phyloP scores from a whole-genome alignment of 2,329 filamentous ascomycete genomes.

The Scedosporium apiospermum region DNA sequence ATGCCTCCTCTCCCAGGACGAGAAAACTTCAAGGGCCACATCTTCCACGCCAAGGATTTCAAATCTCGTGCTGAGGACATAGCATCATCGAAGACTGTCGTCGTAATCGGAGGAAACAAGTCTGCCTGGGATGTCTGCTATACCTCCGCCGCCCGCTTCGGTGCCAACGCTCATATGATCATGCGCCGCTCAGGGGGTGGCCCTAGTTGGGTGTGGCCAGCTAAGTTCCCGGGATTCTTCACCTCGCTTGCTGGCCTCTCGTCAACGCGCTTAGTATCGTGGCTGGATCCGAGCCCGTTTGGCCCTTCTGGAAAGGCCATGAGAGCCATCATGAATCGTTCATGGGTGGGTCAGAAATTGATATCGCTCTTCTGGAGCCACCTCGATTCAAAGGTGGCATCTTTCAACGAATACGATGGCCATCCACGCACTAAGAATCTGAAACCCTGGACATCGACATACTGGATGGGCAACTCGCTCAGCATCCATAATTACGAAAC shows the following conservation, averaged over 20 bases:
- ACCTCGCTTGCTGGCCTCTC: constrained; percentile 8
- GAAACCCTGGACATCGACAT: constrained; percentile 10
- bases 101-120: constrained; percentile 12
- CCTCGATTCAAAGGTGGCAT: constrained; percentile 5
- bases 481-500: constrained; percentile 11
- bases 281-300: constrained; percentile 10
- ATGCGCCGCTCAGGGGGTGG: constrained; percentile 11
- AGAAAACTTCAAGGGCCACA: constrained; percentile 8
- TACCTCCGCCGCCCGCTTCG: constrained; percentile 3
- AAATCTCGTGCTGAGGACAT: constrained; percentile 3
- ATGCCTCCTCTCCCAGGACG: constrained; percentile 7
- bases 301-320: constrained; percentile 1
- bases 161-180: constrained; percentile 12
- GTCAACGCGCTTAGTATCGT: constrained; percentile 8
- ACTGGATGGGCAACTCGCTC: constrained; percentile 12
- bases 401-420: constrained; percentile 3
- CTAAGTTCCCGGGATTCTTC: neutral
- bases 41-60: constrained; percentile 14
- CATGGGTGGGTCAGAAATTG: constrained; percentile 6
- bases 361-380: constrained; percentile 5
- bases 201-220: constrained; percentile 10
- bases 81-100: constrained; percentile 5
- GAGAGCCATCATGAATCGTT: neutral
- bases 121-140: constrained; percentile 13
- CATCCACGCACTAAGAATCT: neutral